phyloP scores from a whole-genome alignment of 257 asterid genomes.

The Paulownia fortunei region DNA sequence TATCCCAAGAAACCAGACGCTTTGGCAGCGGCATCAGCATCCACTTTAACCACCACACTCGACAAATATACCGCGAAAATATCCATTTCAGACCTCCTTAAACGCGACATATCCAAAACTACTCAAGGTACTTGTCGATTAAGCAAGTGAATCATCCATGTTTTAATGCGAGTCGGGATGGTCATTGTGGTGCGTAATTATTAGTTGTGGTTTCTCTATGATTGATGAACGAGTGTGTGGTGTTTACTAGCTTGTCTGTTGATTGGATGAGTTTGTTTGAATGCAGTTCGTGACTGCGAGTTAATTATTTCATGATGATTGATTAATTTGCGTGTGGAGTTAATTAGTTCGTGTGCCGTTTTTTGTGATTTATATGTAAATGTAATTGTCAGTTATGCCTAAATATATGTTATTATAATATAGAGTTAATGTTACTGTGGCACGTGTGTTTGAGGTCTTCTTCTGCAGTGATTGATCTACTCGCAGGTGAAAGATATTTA shows the following conservation, averaged over 20 bases:
- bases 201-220: not conserved
- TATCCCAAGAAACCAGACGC: constrained; percentile 52
- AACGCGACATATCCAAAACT: constrained; percentile 50
- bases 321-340: not conserved
- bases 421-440: not conserved
- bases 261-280: not conserved
- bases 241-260: not conserved
- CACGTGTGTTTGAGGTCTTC: not conserved
- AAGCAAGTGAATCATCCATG: not conserved
- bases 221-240: not conserved
- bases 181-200: not conserved
- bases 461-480: not conserved
- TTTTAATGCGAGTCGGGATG: not conserved
- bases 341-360: not conserved
- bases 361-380: not conserved
- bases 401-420: not conserved
- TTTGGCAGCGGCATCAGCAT: constrained; percentile 34
- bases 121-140: constrained; percentile 36
- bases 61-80: constrained; percentile 36
- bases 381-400: not conserved
- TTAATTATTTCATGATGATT: not conserved
- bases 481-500: not conserved
- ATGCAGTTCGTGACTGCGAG: not conserved
- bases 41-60: constrained; percentile 33
- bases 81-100: constrained; percentile 75